These are phyloP conservation scores for Fusarium stilboides DNA, from an alignment of 2,329 filamentous ascomycete genomes.

Conservation along the genomic window DNA sequence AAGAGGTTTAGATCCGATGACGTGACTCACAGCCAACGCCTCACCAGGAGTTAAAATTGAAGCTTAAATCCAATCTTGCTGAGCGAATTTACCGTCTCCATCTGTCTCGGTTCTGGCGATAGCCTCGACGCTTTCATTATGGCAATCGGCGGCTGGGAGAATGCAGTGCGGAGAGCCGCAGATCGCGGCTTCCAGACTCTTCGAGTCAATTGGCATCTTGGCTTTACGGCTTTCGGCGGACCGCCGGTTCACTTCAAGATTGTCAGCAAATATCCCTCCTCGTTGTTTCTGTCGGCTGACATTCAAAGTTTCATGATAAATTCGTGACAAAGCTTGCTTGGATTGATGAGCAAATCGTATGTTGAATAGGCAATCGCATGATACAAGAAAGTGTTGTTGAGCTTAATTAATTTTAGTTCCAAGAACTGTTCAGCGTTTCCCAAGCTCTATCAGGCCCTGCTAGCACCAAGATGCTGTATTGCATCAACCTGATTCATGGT, in stretches of 20 bases:
- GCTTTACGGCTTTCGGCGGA: slow-evolving; percentile 31
- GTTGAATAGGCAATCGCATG: not conserved
- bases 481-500: slow-evolving; percentile 74
- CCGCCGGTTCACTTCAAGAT: slow-evolving; percentile 42
- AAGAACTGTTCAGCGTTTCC: slow-evolving; percentile 79
- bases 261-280: not conserved
- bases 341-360: slow-evolving; percentile 78
- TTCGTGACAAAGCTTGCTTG: slow-evolving; percentile 74
- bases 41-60: not conserved
- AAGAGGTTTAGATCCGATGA: slow-evolving; percentile 17
- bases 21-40: not conserved
- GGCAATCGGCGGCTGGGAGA: slow-evolving; percentile 15
- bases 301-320: slow-evolving; percentile 48
- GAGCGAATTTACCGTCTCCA: not conserved
- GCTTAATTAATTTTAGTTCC: slow-evolving; percentile 65
- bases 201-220: slow-evolving; percentile 32
- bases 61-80: not conserved
- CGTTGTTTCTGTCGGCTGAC: not conserved
- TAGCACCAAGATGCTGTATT: slow-evolving; percentile 81
- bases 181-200: slow-evolving; percentile 21
- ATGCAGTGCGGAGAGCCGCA: not conserved
- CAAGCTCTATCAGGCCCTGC: slow-evolving; percentile 78
- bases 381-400: rapidly evolving
- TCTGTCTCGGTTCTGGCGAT: rapidly evolving
- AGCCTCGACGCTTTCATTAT: rapidly evolving